Base-by-base conservation (phyloP, 306 rosid genomes). In the Begonia peltatifolia region DNA sequence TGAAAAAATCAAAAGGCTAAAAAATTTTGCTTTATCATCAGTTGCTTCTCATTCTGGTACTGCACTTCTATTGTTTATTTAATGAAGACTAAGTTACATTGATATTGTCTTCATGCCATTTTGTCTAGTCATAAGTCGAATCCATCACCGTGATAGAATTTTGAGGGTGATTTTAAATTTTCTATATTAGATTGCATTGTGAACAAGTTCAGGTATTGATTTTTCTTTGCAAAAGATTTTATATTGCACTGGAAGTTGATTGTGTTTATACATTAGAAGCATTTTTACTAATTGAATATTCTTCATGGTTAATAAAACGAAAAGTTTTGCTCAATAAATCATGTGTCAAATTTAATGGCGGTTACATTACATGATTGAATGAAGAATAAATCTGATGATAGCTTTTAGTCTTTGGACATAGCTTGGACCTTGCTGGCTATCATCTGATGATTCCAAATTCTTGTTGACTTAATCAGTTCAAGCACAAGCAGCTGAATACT, bases 401-500 rank as follows among this genome's bases (percentile, higher is more conserved):
- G 23, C 23, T 20, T 20, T 20, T 20, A 20, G 23, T 20, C 23
- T 20, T 20, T 20, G 23, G 23, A 20, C 2, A 20, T 20, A 20
- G 23, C 23, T 20, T 61, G 36, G 48, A 52, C 50, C 14, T 41
- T 55, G 2, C 57, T 57, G 63, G 48, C 69, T 23, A 20, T 54
- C 47, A 59, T 52, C 38, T 68, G 54, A 58, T 55, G 58, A 52
- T 47, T 59, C 55, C 20, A 42, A 58, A 50, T 53, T 50, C 42
- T 66, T 13, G 51, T 54, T 68, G 44, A 14, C 62, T 36, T 30
- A 69, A 16, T 60, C 85, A 84, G 95, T 89, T 74, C 93, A 74
- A 73, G 83, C 64, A 55, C 95, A 77, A 67, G 69, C 90, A 9
- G 79, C 78, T 22, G 74, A 76, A 74, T 89, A 89, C 76, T 61